These are phyloP conservation scores for Physocladia obscura DNA, from an alignment of 192 early-diverging fungal genomes.

Conservation along the genomic window DNA sequence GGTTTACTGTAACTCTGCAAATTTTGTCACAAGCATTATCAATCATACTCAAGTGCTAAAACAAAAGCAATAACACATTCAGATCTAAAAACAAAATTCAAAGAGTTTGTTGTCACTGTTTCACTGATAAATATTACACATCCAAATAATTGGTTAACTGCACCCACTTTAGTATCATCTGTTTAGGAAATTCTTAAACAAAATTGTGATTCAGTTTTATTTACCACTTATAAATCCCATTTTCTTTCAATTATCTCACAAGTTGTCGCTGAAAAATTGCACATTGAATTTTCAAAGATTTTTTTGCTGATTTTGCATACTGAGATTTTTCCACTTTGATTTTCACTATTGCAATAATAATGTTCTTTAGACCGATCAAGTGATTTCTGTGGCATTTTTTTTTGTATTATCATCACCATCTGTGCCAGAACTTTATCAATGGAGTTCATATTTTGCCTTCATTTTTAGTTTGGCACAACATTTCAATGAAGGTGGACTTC, in stretches of 20 bases:
- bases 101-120: not conserved
- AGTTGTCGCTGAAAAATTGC: not conserved
- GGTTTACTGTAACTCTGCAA: not conserved
- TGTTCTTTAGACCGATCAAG: not conserved
- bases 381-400: not conserved
- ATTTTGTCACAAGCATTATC: not conserved
- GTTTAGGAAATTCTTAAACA: not conserved
- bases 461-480: no score
- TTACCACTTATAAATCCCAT: not conserved
- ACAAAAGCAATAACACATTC: not conserved
- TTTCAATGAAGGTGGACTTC: not conserved
- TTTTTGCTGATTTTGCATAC: not conserved
- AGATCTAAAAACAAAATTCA: not conserved
- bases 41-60: not conserved
- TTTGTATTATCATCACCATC: not conserved
- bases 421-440: constrained; percentile 1
- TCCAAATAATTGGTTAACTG: not conserved
- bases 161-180: not conserved
- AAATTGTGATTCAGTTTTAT: not conserved
- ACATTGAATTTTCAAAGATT: not conserved
- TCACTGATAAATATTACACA: not conserved
- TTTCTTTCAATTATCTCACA: not conserved
- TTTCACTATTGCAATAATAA: not conserved
- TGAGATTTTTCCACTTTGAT: not conserved
- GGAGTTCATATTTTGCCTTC: not conserved